These are phyloP conservation scores for Diaporthe longicolla DNA, from an alignment of 2,329 filamentous ascomycete species.

Conservation along the genomic window DNA sequence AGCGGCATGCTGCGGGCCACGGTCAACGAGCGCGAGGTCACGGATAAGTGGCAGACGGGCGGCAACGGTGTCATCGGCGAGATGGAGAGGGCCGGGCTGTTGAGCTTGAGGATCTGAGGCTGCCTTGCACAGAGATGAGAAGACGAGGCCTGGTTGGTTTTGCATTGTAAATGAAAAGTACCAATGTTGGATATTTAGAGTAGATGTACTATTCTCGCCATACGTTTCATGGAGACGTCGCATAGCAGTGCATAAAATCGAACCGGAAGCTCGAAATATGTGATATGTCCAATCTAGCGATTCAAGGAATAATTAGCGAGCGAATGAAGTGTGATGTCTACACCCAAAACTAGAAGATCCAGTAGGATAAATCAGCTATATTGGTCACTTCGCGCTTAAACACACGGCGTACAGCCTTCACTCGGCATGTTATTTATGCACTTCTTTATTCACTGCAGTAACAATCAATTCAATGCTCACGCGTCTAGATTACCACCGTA, in stretches of 20 bases:
- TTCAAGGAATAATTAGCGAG: too few relatives aligned
- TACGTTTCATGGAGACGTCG: not conserved
- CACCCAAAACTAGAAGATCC: too few relatives aligned
- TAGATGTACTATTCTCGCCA: not conserved
- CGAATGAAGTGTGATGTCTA: not conserved
- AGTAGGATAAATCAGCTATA: too few relatives aligned
- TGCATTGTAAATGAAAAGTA: conserved; percentile 40
- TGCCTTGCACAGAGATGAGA: too few relatives aligned
- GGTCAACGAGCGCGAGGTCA: conserved; percentile 79
- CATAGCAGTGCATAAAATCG: not conserved
- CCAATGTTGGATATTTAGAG: conserved; percentile 4
- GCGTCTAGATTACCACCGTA: conserved; percentile 36
- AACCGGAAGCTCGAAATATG: not conserved
- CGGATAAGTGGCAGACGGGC: conserved; percentile 86
- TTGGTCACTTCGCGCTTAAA: too few relatives aligned
- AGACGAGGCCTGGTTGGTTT: not conserved
- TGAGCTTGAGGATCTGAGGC: conserved; percentile 62
- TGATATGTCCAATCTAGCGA: not conserved
- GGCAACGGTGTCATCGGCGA: conserved; percentile 88
- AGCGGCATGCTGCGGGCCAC: conserved; percentile 82
- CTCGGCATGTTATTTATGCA: not conserved
- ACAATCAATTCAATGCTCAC: conserved; percentile 30
- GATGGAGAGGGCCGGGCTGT: conserved; percentile 78
- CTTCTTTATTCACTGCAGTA: conserved; percentile 1
- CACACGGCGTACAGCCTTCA: too few relatives aligned